Conservation (phyloP, 148 eudicot species). For the Chenopodium suecicum region DNA sequence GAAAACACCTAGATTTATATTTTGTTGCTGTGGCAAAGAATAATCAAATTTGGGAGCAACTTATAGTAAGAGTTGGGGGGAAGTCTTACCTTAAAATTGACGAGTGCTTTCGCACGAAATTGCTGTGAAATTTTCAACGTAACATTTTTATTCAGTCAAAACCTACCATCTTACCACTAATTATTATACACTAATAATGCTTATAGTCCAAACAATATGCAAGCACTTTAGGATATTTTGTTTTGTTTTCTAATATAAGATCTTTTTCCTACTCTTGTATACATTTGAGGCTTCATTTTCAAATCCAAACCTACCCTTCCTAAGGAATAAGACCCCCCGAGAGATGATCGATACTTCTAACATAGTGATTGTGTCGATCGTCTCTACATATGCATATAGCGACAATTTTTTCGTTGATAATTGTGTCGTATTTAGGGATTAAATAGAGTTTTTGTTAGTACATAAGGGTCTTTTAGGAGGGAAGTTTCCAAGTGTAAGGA, state of each 20-base stretch:
- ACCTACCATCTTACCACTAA: conserved; percentile 19
- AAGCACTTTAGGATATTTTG: neutral
- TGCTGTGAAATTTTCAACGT: conserved; percentile 11
- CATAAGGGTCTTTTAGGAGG: no score
- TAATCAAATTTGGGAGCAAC: conserved; percentile 15
- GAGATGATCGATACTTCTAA: no score
- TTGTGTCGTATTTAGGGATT: no score
- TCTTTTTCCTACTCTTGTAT: neutral
- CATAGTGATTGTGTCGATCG: no score
- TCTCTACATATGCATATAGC: no score
- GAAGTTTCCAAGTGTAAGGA: no score
- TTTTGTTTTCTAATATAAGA: neutral
- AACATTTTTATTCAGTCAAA: conserved; percentile 13
- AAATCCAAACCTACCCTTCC: neutral
- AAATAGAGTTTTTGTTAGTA: no score
- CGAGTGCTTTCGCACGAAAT: conserved; percentile 23
- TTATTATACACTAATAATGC: neutral
- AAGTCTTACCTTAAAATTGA: conserved; percentile 25
- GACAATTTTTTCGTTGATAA: no score
- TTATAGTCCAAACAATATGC: neutral
- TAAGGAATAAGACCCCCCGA: neutral
- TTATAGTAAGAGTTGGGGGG: conserved; percentile 14
- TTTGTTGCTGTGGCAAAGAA: conserved; percentile 12
- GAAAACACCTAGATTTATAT: neutral
- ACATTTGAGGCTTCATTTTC: neutral